A percentile compares a stretch with the other conserved stretches of the same genome.
phyloP scores from a whole-genome alignment of 2,329 filamentous ascomycete genomes.

The Dactylonectria macrodidyma region DNA sequence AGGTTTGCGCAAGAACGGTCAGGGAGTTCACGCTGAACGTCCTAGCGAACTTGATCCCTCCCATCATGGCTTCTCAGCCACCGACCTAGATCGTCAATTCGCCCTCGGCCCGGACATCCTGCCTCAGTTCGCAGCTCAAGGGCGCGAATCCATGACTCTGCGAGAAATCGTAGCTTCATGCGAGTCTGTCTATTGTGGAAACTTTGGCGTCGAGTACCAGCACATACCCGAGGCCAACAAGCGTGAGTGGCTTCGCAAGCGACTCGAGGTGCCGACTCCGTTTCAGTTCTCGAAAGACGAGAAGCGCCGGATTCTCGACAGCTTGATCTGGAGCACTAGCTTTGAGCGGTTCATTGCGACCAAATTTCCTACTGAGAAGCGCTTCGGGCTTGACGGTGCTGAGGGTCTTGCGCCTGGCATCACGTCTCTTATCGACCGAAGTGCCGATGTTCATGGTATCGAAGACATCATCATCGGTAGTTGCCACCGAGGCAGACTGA shows the following conservation, averaged over 20 bases:
- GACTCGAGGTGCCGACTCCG: slow-evolving; percentile 90
- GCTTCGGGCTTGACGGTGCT: slow-evolving; percentile 97
- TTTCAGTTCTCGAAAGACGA: slow-evolving; percentile 98
- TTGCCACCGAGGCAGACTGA: slow-evolving; percentile 97
- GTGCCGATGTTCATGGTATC: slow-evolving; percentile 91
- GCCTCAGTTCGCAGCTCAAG: slow-evolving; percentile 88
- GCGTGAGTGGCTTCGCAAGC: slow-evolving; percentile 97
- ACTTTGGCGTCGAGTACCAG: slow-evolving; percentile 97
- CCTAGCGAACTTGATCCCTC: slow-evolving; percentile 92
- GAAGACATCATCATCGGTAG: slow-evolving; percentile 99
- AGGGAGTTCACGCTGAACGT: slow-evolving; percentile 86
- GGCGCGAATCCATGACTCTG: slow-evolving; percentile 92
- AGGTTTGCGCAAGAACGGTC: slow-evolving; percentile 80
- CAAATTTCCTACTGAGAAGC: slow-evolving; percentile 99
- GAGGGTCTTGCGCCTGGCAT: slow-evolving; percentile 97
- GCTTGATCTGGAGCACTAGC: slow-evolving; percentile 96
- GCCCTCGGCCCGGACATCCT: slow-evolving; percentile 92
- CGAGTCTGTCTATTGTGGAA: slow-evolving; percentile 94
- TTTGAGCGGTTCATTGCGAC: slow-evolving; percentile 95
- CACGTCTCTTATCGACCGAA: slow-evolving; percentile 98
- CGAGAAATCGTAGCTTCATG: slow-evolving; percentile 92
- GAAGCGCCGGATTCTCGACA: slow-evolving; percentile 95
- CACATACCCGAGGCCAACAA: slow-evolving; percentile 96
- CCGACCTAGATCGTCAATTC: slow-evolving; percentile 92
- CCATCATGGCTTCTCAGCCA: slow-evolving; percentile 93